Percentiles rank a stretch among this genome's conserved stretches.
Evolutionary conservation across 2,329 filamentous ascomycete species (phyloP).

Genomic region (Ceratocystis smalleyi): DNA sequence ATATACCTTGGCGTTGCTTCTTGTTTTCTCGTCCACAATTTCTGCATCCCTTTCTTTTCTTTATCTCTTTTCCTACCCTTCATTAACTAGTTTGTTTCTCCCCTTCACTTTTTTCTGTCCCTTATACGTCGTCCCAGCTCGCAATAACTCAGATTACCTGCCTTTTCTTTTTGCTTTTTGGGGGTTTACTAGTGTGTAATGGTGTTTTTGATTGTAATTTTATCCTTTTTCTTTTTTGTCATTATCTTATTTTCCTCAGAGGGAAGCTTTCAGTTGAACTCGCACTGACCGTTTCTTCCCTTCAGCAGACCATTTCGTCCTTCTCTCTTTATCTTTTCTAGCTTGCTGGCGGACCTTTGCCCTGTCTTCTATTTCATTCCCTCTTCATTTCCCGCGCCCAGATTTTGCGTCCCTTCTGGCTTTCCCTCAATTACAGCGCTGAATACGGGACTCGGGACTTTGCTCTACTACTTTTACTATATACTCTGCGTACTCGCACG

Average conservation of each 20-base stretch:
- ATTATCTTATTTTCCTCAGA: background rate
- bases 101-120: background rate
- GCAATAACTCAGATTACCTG: background rate
- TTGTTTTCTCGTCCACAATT: background rate
- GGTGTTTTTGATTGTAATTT: background rate
- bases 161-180: background rate
- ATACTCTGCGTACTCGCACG: background rate
- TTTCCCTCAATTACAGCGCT: background rate
- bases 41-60: slow-evolving; percentile 1
- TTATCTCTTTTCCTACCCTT: background rate
- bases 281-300: background rate
- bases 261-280: slow-evolving; percentile 1
- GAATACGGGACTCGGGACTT: background rate
- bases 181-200: background rate
- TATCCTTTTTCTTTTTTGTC: background rate
- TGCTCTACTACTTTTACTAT: slow-evolving; percentile 2
- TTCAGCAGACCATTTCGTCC: slow-evolving; percentile 1
- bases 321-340: background rate
- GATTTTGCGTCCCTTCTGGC: background rate
- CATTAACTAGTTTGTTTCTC: background rate
- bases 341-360: background rate
- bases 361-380: background rate
- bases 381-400: background rate
- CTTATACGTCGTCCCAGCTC: background rate
- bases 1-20: background rate